Evolutionary conservation across 106 monocot species (phyloP), one percentile per base, ranked within the genome.

Genomic region (Dendrobium nobile): DNA sequence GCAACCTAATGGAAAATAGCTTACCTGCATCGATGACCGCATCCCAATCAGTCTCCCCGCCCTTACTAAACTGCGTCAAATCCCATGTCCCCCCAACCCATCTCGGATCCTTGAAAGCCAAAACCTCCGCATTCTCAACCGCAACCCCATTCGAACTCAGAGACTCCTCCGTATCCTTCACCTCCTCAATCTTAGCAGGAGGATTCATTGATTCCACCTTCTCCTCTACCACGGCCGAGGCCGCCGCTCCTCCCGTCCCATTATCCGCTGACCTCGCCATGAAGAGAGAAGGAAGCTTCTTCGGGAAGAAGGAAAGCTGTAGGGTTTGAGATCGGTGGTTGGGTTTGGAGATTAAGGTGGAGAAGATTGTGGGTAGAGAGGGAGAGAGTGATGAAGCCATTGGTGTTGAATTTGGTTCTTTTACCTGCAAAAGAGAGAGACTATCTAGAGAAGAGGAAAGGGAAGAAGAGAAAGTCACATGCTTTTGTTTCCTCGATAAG

Each of bases 21-120:
- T 41, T 44, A 94, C 93, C 93, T 47, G 93, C 93, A 80, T 91
- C 91, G 9, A 91, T 91, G 81, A 94, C 89, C 27, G 83, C 80
- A 80, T 94, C 93, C 93, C 93, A 94, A 81, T 94, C 84, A 19
- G 82, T 89, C 43, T 40, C 59, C 44, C 83, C 88, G 13, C 80
- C 89, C 54, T 86, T 83, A 83, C 80, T 78, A 79, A 94, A 94
- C 81, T 88, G 84, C 79, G 77, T 84, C 84, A 94, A 75, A 79
- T 94, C 89, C 93, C 93, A 91, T n/a, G 86, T 94, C 72, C 93
- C 93, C 9, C 73, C 79, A 9, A 82, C 85, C 93, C 93, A 94
- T 82, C 86, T 89, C 28, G 85, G 67, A 67, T 94, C 93, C 17
- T 75, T 80, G 61, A 89, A 91, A 77, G 78, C 40, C 18, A 73